Percentiles rank a stretch among this genome's conserved stretches.
phyloP scores from a whole-genome alignment of 768 basidiomycete species.

The Tricholoma sp. region DNA sequence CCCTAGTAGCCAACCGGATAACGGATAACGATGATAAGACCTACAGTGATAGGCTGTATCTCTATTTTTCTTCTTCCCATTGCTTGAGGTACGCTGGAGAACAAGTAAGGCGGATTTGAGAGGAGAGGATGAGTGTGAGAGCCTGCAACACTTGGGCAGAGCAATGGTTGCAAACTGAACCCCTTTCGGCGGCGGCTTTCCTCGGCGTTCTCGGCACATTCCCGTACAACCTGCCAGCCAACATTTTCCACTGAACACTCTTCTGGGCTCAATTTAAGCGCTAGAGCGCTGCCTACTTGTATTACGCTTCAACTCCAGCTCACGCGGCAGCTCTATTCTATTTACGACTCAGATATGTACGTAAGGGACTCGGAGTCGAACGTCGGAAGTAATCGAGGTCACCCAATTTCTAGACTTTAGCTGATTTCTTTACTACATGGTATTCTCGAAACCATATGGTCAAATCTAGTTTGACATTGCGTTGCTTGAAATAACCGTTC shows the following conservation, averaged over 20 bases:
- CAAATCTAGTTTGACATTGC: too few relatives aligned
- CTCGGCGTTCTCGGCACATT: not conserved
- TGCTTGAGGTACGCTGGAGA: not conserved
- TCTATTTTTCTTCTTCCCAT: constrained; percentile 79
- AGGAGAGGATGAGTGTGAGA: not conserved
- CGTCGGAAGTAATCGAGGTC: not conserved
- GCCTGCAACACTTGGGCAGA: not conserved
- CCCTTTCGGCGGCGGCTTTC: not conserved
- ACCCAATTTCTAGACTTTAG: too few relatives aligned
- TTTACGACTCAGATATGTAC: too few relatives aligned
- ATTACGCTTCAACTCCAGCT: too few relatives aligned
- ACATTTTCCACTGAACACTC: too few relatives aligned
- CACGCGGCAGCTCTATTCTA: too few relatives aligned
- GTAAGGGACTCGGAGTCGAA: not conserved
- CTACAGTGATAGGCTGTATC: constrained; percentile 73
- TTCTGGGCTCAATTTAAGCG: too few relatives aligned
- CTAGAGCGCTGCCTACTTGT: too few relatives aligned
- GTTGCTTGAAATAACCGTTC: too few relatives aligned
- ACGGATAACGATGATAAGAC: constrained; percentile 19
- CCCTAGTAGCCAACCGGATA: not conserved
- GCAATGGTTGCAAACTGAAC: not conserved
- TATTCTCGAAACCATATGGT: too few relatives aligned
- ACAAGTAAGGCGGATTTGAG: not conserved
- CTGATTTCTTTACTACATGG: too few relatives aligned
- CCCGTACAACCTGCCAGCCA: not conserved